Evolutionary conservation across 1,139 yeast species (phyloP).

Genomic region (Taiozyma sp.): DNA sequence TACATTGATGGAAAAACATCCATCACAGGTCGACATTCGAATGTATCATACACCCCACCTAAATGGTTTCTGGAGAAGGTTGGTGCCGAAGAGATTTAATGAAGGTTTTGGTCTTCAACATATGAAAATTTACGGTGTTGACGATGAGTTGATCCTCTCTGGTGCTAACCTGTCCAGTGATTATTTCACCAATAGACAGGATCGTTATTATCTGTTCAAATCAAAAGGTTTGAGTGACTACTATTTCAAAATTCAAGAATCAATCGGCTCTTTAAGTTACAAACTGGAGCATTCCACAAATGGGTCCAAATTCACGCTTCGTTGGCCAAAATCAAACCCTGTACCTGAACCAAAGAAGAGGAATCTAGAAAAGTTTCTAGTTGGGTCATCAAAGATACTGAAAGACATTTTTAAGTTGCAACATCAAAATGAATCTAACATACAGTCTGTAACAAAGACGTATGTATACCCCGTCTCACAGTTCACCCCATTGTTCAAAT

Average conservation of each 20-base stretch:
- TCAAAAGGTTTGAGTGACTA: slow-evolving; percentile 58
- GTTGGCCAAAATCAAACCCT: slow-evolving; percentile 75
- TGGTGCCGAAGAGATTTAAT: slow-evolving; percentile 79
- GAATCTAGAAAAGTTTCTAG: slow-evolving; percentile 50
- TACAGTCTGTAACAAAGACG: slow-evolving; percentile 42
- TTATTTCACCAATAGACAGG: slow-evolving; percentile 95
- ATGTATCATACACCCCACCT: slow-evolving; percentile 90
- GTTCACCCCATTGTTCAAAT: slow-evolving; percentile 70
- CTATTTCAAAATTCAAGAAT: slow-evolving; percentile 61
- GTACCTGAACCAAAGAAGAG: slow-evolving; percentile 61
- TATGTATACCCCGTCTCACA: slow-evolving; percentile 92
- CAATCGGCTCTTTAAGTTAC: slow-evolving; percentile 67
- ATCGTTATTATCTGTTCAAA: slow-evolving; percentile 75
- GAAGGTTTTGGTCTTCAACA: slow-evolving; percentile 95
- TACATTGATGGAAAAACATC: slow-evolving; percentile 59
- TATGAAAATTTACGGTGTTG: slow-evolving; percentile 95
- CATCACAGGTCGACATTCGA: slow-evolving; percentile 71
- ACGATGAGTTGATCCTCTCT: slow-evolving; percentile 77
- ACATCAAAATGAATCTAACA: slow-evolving; percentile 11
- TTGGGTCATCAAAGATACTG: slow-evolving; percentile 52
- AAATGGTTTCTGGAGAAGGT: slow-evolving; percentile 53
- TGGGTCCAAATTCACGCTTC: slow-evolving; percentile 47
- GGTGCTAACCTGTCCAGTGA: slow-evolving; percentile 93
- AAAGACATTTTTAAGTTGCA: slow-evolving; percentile 46
- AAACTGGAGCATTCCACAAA: slow-evolving; percentile 44